A percentile compares a stretch with the other conserved stretches of the same genome.
These are phyloP conservation scores for Zangia roseola DNA, from an alignment of 768 basidiomycete genomes.

Conservation along the genomic window DNA sequence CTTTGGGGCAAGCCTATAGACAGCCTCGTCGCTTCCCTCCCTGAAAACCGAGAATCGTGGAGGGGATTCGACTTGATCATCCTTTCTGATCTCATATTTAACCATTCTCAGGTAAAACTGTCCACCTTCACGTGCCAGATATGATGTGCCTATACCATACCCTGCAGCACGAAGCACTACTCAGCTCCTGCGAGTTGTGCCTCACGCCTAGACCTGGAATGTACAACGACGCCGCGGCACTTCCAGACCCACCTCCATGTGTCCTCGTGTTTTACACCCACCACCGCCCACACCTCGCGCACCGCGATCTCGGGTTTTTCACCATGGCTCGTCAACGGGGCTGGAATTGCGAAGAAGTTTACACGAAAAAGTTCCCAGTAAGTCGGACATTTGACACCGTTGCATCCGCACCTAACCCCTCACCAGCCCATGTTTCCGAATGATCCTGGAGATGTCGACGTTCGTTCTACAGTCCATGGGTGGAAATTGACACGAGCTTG, in stretches of 20 bases:
- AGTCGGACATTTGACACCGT: constrained; percentile 13
- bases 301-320: constrained; percentile 85
- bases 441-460: constrained; percentile 74
- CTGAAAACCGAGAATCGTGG: constrained; percentile 14
- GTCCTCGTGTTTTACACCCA: constrained; percentile 88
- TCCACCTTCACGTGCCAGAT: too few species aligned
- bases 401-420: neutral
- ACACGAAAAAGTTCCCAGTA: constrained; percentile 64
- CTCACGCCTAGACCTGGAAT: constrained; percentile 22
- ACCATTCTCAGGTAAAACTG: constrained; percentile 76
- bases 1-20: constrained; percentile 70
- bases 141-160: constrained; percentile 1
- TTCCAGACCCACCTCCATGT: constrained; percentile 29
- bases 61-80: constrained; percentile 75
- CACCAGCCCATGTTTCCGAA: constrained; percentile 86
- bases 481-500: constrained; percentile 53
- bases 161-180: constrained; percentile 73
- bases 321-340: constrained; percentile 54
- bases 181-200: constrained; percentile 64
- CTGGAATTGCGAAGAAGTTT: constrained; percentile 72
- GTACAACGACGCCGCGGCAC: constrained; percentile 6
- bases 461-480: constrained; percentile 83
- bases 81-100: constrained; percentile 91
- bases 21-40: constrained; percentile 28
- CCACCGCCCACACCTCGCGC: constrained; percentile 80